Percentiles rank a stretch among this genome's conserved stretches.
These are phyloP conservation scores for Azolla pinnata DNA, from an alignment of 75 land plant genomes.

Conservation along the genomic window DNA sequence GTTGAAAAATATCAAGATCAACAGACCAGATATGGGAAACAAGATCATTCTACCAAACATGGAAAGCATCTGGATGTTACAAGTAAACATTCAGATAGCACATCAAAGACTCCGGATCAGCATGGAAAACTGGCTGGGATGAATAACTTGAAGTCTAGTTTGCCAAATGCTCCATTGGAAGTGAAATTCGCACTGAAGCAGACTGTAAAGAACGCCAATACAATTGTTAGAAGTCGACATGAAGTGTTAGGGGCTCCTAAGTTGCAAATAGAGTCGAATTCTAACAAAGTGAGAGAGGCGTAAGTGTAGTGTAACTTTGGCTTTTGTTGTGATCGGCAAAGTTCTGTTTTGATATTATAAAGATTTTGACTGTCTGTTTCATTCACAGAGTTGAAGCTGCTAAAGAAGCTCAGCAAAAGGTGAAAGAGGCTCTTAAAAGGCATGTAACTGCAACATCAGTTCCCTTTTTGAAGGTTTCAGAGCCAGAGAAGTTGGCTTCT, in stretches of 20 bases:
- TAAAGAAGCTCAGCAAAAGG: constrained; percentile 24
- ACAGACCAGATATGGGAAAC: not conserved
- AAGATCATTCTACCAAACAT: no score
- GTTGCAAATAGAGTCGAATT: not conserved
- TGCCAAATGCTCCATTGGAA: not conserved
- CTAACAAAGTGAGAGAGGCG: constrained; percentile 14
- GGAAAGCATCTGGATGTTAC: no score
- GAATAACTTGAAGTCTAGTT: not conserved
- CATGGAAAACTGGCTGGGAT: not conserved
- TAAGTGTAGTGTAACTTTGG: constrained; percentile 11
- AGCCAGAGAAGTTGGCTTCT: constrained; percentile 14
- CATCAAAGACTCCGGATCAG: not conserved
- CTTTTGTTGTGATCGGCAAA: no score
- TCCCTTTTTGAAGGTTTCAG: constrained; percentile 10
- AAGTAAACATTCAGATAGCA: no score
- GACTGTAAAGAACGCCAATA: not conserved
- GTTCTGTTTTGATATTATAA: not conserved
- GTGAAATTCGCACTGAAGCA: not conserved
- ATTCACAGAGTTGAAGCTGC: constrained; percentile 33
- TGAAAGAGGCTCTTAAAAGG: constrained; percentile 2
- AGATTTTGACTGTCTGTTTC: not conserved
- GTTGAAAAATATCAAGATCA: no score
- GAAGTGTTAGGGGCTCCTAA: not conserved
- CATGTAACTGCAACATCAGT: no score
- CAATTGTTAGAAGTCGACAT: not conserved